phyloP scores from a whole-genome alignment of 305 asterid genomes.

The Fraxinus velutina region DNA sequence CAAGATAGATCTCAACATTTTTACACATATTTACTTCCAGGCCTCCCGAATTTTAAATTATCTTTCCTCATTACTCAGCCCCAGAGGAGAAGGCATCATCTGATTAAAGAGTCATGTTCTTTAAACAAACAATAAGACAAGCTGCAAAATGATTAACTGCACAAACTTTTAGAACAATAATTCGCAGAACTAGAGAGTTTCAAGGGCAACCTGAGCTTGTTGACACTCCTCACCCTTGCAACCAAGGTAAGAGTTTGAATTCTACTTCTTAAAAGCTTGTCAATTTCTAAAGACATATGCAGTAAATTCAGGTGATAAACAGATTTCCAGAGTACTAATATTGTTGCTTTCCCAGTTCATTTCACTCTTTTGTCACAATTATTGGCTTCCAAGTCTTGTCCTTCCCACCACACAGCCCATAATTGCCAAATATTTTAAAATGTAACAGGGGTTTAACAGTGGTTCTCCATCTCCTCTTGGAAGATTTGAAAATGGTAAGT shows the following conservation, averaged over 20 bases:
- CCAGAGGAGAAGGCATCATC: background rate
- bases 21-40: background rate
- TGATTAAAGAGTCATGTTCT: background rate
- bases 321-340: background rate
- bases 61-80: background rate
- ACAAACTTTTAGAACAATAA: background rate
- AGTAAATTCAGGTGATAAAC: background rate
- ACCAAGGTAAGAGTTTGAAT: background rate
- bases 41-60: background rate
- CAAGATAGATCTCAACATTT: background rate
- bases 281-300: background rate
- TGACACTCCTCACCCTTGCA: background rate
- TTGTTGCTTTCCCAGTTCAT: background rate
- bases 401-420: background rate
- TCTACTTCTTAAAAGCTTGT: background rate
- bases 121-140: background rate
- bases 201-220: background rate
- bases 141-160: background rate
- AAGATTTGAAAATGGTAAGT: no score
- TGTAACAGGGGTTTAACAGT: no score
- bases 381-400: background rate
- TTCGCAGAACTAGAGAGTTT: background rate
- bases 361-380: background rate
- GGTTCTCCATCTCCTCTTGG: background rate
- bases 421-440: background rate